Evolutionary conservation across 371 early-diverging fungal genomes (phyloP).

Genomic region (Circinella minor): DNA sequence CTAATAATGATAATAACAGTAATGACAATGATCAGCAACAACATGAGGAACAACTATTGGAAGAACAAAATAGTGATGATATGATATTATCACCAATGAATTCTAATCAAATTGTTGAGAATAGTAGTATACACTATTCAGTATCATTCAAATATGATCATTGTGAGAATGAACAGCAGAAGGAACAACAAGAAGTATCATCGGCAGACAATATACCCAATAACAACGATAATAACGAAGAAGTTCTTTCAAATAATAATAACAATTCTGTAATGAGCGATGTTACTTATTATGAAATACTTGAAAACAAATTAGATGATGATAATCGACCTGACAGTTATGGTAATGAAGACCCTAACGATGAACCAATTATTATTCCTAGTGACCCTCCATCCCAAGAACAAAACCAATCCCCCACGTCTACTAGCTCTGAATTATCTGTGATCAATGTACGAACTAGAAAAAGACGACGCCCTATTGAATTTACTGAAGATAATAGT

Average conservation of each 20-base stretch:
- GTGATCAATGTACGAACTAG: neutral
- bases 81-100: neutral
- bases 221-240: neutral
- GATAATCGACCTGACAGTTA: neutral
- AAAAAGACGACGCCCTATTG: neutral
- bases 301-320: conserved; percentile 11
- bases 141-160: neutral
- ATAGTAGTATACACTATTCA: neutral
- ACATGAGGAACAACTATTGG: neutral
- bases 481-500: neutral
- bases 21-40: neutral
- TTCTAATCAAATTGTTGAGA: neutral
- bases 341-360: neutral
- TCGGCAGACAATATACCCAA: neutral
- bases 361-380: too few species aligned
- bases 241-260: neutral
- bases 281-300: neutral
- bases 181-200: neutral
- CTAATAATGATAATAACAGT: too few species aligned
- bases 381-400: neutral
- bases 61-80: neutral
- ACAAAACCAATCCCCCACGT: neutral
- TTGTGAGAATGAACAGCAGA: neutral
- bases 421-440: neutral
- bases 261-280: neutral